A percentile compares a stretch with the other conserved stretches of the same genome.
phyloP scores from a whole-genome alignment of 192 early-diverging fungal species.

The Podila horticola region DNA sequence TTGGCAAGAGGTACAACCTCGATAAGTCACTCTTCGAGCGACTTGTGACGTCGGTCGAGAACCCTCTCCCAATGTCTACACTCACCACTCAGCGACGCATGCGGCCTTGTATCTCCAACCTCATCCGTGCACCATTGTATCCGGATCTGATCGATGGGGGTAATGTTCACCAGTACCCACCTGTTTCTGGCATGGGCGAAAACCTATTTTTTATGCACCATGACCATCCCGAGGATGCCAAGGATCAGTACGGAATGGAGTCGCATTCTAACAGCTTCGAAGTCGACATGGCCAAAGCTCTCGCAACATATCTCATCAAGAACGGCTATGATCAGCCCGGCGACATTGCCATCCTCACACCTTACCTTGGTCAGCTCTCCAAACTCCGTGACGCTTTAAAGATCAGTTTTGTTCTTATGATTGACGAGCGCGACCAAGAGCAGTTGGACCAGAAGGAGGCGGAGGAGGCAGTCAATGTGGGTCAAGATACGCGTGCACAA shows the following conservation, averaged over 20 bases:
- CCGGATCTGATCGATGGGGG: conserved; percentile 54
- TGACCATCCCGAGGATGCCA: conserved; percentile 53
- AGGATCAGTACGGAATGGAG: conserved; percentile 49
- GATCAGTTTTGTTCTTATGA: conserved; percentile 27
- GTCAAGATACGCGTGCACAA: conserved; percentile 1
- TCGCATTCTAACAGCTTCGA: conserved; percentile 62
- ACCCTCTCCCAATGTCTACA: conserved; percentile 50
- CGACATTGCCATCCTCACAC: conserved; percentile 66
- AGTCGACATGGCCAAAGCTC: conserved; percentile 57
- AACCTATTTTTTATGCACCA: conserved; percentile 64
- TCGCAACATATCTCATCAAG: conserved; percentile 59
- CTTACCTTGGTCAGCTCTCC: conserved; percentile 62
- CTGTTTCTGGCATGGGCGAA: conserved; percentile 52
- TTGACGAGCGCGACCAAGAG: conserved; percentile 54
- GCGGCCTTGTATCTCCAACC: conserved; percentile 58
- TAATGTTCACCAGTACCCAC: conserved; percentile 26
- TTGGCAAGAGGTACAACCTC: conserved; percentile 51
- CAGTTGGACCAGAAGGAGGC: conserved; percentile 30
- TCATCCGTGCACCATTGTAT: conserved; percentile 61
- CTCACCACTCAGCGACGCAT: conserved; percentile 62
- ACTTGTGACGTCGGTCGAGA: conserved; percentile 35
- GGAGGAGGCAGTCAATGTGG: conserved; percentile 11
- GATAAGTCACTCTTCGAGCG: conserved; percentile 66
- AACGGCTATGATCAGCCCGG: conserved; percentile 58
- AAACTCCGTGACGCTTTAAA: conserved; percentile 51